Evolutionary conservation across 2,329 filamentous ascomycete species (phyloP), one percentile per base, ranked within the genome.

Genomic region (Monilinia aucupariae): DNA sequence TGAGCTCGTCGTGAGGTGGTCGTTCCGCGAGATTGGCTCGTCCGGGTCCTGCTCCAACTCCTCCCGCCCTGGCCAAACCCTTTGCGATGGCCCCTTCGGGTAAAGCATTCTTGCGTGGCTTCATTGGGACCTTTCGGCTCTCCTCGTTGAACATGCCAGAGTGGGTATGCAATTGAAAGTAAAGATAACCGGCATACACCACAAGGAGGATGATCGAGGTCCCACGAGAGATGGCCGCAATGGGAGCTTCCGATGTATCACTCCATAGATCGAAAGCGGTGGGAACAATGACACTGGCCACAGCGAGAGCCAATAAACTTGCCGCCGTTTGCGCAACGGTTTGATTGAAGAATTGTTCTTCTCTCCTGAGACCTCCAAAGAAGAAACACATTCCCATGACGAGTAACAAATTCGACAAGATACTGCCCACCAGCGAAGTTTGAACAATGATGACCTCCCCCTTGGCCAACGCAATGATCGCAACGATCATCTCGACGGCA

Each of bases 301-400:
- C 89, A 15, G 88, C 82, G 12, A 88, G 74, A 25, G 92, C 77
- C 30, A 94, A 79, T 13, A 89, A 85, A 32, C 80, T 76, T 17
- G 92, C 87, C 4, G 92, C 90, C 0, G 92, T 96, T 75, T 96
- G 92, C 0, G 92, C 92, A 8, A 97, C 92, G 0, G 90, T 93
- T 41, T 89, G 85, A 78, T 97, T 96, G 82, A 97, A 97, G 75
- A 85, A 87, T 74, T 97, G 93, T 74, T 96, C 89, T 34, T 83
- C 73, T 34, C 92, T 85, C 64, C 89, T 87, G 69, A 96, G 75
- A 4, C 73, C 73, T 32, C 73, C 92, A 65, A 90, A 88, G 78
- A 96, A 94, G 80, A 96, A 97, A 74, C 88, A 94, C 85, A 92
- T 96, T 62, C 91, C 92, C 80, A 96, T 79, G 59, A 96, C 91